Conservation (phyloP, 1,284 basidiomycete genomes). For the Microbotryum intermedium region DNA sequence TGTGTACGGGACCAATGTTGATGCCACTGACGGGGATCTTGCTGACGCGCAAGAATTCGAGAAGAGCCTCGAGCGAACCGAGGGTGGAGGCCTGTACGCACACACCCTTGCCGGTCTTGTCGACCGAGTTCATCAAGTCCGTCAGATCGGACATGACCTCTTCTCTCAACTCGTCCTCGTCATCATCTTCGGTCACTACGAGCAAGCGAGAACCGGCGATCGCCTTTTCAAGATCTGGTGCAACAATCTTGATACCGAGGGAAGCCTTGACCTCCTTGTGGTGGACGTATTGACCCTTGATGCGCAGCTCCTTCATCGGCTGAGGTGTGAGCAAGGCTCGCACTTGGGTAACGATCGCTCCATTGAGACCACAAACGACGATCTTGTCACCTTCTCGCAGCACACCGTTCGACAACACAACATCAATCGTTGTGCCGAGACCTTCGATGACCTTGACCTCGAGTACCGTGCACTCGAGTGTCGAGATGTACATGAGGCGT, state of each 20-base stretch:
- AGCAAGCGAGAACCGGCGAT: constrained; percentile 93
- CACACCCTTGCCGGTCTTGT: constrained; percentile 90
- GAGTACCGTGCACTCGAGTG: constrained; percentile 97
- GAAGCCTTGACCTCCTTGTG: constrained; percentile 98
- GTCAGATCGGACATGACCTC: constrained; percentile 97
- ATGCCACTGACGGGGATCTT: constrained; percentile 85
- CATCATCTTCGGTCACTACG: constrained; percentile 85
- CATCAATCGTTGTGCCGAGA: constrained; percentile 95
- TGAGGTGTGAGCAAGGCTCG: constrained; percentile 93
- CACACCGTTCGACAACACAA: constrained; percentile 91
- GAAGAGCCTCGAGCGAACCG: constrained; percentile 90
- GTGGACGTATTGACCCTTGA: constrained; percentile 96
- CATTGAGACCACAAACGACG: constrained; percentile 94
- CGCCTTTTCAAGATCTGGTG: constrained; percentile 96
- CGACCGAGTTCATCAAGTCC: constrained; percentile 78
- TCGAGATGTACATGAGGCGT: constrained; percentile 94
- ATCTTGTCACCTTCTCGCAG: constrained; percentile 88
- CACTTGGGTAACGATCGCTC: constrained; percentile 91
- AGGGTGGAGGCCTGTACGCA: constrained; percentile 97
- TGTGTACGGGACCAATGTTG: constrained; percentile 96
- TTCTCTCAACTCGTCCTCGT: constrained; percentile 88
- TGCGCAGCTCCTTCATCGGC: constrained; percentile 87
- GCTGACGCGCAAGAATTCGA: constrained; percentile 90
- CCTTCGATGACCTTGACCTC: constrained; percentile 99
- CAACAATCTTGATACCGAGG: constrained; percentile 91